Conservation (phyloP, 2,329 filamentous ascomycete species). For the Podosphaera fusca region DNA sequence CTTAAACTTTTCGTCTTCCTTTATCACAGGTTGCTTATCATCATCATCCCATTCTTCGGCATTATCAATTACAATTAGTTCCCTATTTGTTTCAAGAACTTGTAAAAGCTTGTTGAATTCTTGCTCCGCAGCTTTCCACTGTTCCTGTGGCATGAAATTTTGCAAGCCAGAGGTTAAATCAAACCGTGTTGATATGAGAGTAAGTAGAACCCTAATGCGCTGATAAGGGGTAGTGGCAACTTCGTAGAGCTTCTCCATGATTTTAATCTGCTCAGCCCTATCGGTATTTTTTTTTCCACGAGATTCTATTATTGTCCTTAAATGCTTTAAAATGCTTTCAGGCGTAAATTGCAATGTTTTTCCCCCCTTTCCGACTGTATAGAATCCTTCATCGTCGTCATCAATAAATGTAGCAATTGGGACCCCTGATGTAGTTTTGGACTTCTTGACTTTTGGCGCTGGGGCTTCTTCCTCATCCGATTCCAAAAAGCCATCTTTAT, state of each 20-base stretch:
- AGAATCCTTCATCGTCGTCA: constrained; percentile 62
- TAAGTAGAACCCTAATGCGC: constrained; percentile 74
- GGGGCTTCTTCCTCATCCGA: constrained; percentile 50
- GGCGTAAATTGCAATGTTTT: constrained; percentile 80
- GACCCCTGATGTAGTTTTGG: constrained; percentile 24
- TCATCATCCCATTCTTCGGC: constrained; percentile 99
- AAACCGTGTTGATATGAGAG: constrained; percentile 80
- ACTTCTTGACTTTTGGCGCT: constrained; percentile 28
- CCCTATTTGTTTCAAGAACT: constrained; percentile 54
- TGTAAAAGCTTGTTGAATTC: constrained; percentile 60
- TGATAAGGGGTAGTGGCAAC: constrained; percentile 84
- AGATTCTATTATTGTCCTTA: constrained; percentile 79
- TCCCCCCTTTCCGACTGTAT: constrained; percentile 70
- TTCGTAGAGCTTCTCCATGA: constrained; percentile 89
- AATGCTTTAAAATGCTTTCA: constrained; percentile 94
- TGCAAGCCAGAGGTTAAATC: constrained; percentile 62
- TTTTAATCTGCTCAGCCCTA: constrained; percentile 76
- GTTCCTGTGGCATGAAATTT: constrained; percentile 77
- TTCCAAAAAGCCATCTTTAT: constrained; percentile 75
- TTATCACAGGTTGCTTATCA: constrained; percentile 64
- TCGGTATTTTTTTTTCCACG: constrained; percentile 99
- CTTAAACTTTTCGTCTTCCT: constrained; percentile 58
- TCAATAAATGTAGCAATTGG: constrained; percentile 28
- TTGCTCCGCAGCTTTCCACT: constrained; percentile 86
- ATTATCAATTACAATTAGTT: constrained; percentile 70